phyloP scores from a whole-genome alignment of 2,329 filamentous ascomycete species.

The Mariannaea sp. region DNA sequence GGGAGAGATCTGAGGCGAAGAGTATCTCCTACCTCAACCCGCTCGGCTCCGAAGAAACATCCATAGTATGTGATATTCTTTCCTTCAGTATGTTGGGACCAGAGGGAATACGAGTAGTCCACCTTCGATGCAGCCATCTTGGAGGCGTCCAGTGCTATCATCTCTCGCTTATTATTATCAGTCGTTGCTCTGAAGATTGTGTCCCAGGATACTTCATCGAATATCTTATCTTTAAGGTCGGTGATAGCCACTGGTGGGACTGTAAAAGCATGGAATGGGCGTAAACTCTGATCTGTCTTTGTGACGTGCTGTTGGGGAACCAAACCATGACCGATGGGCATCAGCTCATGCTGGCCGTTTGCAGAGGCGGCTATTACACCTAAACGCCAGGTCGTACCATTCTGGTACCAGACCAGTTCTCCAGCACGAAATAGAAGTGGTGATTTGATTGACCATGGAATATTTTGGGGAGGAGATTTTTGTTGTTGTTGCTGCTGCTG shows the following conservation, averaged over 20 bases:
- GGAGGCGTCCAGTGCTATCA: slow-evolving; percentile 54
- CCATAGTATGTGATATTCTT: slow-evolving; percentile 50
- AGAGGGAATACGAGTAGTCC: slow-evolving; percentile 56
- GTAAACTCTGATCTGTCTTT: slow-evolving; percentile 49
- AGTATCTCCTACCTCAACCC: slow-evolving; percentile 53
- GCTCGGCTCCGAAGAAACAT: slow-evolving; percentile 57
- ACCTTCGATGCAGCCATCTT: slow-evolving; percentile 56
- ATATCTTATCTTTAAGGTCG: slow-evolving; percentile 46
- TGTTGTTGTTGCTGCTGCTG: slow-evolving; percentile 19
- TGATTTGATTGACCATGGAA: slow-evolving; percentile 43
- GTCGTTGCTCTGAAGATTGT: slow-evolving; percentile 41
- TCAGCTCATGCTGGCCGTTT: slow-evolving; percentile 43
- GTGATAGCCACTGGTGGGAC: slow-evolving; percentile 50
- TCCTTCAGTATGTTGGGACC: slow-evolving; percentile 44
- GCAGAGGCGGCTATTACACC: slow-evolving; percentile 48
- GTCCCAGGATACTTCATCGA: slow-evolving; percentile 52
- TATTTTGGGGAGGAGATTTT: slow-evolving; percentile 27
- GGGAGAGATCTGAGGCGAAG: slow-evolving; percentile 53
- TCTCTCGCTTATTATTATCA: slow-evolving; percentile 47
- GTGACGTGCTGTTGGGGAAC: slow-evolving; percentile 46
- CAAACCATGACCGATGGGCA: slow-evolving; percentile 48
- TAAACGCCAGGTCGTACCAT: slow-evolving; percentile 53
- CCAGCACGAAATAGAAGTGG: slow-evolving; percentile 51
- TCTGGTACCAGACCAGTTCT: slow-evolving; percentile 57
- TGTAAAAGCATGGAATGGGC: slow-evolving; percentile 57